These are phyloP conservation scores for Entomortierella parvispora DNA, from an alignment of 192 early-diverging fungal genomes.

Conservation along the genomic window DNA sequence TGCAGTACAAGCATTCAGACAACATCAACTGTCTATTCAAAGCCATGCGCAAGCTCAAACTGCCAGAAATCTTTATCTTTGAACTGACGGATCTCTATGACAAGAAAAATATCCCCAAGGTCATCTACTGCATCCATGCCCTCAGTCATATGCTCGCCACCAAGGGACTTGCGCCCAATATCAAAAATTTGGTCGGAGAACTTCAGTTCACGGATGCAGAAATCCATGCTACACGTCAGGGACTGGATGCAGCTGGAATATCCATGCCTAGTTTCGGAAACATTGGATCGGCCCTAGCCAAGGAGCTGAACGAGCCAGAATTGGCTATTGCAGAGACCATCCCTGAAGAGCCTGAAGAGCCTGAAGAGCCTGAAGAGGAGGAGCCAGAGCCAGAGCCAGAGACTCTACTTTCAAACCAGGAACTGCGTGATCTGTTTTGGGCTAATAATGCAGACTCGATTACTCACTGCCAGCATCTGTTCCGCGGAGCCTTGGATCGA, in stretches of 20 bases:
- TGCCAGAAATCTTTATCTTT: slow-evolving; percentile 97
- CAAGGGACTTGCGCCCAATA: slow-evolving; percentile 85
- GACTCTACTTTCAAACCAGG: slow-evolving; percentile 50
- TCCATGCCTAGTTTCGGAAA: slow-evolving; percentile 91
- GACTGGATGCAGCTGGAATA: slow-evolving; percentile 83
- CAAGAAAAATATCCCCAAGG: slow-evolving; percentile 98
- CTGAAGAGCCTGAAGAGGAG: slow-evolving; percentile 43
- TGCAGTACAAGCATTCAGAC: slow-evolving; percentile 95
- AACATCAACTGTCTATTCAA: slow-evolving; percentile 96
- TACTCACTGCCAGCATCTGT: slow-evolving; percentile 29
- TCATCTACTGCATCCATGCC: slow-evolving; percentile 91
- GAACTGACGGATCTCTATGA: slow-evolving; percentile 98
- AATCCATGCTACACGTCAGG: slow-evolving; percentile 81
- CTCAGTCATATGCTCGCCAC: slow-evolving; percentile 88
- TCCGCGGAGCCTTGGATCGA: slow-evolving; percentile 39
- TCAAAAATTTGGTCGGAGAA: slow-evolving; percentile 93
- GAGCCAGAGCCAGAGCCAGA: slow-evolving; percentile 54
- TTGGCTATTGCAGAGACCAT: slow-evolving; percentile 22
- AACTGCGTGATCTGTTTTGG: slow-evolving; percentile 41
- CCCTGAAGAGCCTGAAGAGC: slow-evolving; percentile 54
- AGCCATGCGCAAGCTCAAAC: slow-evolving; percentile 78
- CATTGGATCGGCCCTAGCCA: slow-evolving; percentile 75
- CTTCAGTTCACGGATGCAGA: slow-evolving; percentile 90
- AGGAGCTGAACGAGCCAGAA: slow-evolving; percentile 55
- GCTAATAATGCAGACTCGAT: slow-evolving; percentile 37